These are phyloP conservation scores for Ampelocalamus luodianensis DNA, from an alignment of 176 grass and related monocot species.

Conservation along the genomic window DNA sequence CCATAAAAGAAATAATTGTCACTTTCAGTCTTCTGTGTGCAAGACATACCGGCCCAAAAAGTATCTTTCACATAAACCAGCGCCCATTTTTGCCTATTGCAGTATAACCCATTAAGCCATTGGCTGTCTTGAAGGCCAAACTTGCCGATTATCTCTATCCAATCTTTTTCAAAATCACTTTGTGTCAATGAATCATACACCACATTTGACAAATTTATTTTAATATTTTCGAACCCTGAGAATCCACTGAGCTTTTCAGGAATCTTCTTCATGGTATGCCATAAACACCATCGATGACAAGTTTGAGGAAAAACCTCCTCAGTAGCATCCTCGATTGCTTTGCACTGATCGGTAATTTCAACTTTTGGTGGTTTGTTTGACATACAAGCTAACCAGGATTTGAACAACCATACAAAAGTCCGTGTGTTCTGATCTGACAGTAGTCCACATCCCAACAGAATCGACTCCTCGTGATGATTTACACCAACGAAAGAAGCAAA, in stretches of 20 bases:
- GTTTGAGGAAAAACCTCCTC: constrained; percentile 19
- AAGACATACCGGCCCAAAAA: constrained; percentile 50
- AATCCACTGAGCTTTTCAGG: constrained; percentile 34
- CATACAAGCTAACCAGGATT: constrained; percentile 35
- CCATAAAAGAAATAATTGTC: neutral
- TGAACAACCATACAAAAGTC: constrained; percentile 37
- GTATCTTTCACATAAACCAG: constrained; percentile 28
- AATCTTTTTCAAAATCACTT: constrained; percentile 39
- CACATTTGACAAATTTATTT: constrained; percentile 29
- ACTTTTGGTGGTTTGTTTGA: constrained; percentile 24
- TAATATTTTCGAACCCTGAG: constrained; percentile 20
- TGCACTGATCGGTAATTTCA: constrained; percentile 36
- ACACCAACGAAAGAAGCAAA: constrained; percentile 7
- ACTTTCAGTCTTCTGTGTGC: neutral
- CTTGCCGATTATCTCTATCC: constrained; percentile 24
- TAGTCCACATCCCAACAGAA: constrained; percentile 38
- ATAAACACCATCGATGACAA: constrained; percentile 29
- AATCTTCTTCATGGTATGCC: constrained; percentile 45
- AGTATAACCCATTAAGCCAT: constrained; percentile 27
- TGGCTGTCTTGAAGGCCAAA: constrained; percentile 28
- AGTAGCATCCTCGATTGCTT: constrained; percentile 16
- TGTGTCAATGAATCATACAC: constrained; percentile 48
- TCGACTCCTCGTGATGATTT: constrained; percentile 31
- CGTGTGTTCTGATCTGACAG: neutral
- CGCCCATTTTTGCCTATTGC: constrained; percentile 39